Percentiles rank a stretch among this genome's conserved stretches.
These are phyloP conservation scores for Candida sp. DNA, from an alignment of 1,139 yeast genomes.

Conservation along the genomic window DNA sequence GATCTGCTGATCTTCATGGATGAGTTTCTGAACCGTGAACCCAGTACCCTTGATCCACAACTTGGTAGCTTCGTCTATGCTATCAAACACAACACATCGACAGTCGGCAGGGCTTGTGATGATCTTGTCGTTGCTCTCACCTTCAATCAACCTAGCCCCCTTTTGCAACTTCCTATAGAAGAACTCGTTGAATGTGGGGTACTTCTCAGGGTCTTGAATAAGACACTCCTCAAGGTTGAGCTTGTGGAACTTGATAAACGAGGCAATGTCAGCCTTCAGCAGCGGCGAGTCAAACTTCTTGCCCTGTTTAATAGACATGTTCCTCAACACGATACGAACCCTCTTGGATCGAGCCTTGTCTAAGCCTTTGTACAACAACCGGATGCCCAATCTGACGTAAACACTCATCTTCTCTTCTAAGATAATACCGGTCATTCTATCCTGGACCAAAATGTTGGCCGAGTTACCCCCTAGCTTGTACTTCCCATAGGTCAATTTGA, in stretches of 20 bases:
- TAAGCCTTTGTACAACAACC: slow-evolving; percentile 80
- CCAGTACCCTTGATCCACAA: slow-evolving; percentile 92
- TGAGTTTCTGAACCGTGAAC: slow-evolving; percentile 70
- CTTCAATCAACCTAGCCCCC: slow-evolving; percentile 73
- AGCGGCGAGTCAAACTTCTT: slow-evolving; percentile 73
- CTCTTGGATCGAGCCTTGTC: slow-evolving; percentile 56
- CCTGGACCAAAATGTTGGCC: slow-evolving; percentile 94
- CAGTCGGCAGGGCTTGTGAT: slow-evolving; percentile 90
- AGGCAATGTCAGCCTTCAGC: slow-evolving; percentile 68
- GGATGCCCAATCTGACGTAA: slow-evolving; percentile 85
- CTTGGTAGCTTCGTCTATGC: slow-evolving; percentile 66
- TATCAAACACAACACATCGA: slow-evolving; percentile 73
- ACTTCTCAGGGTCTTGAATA: slow-evolving; percentile 51
- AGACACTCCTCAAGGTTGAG: slow-evolving; percentile 75
- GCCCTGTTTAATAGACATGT: slow-evolving; percentile 83
- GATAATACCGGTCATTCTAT: slow-evolving; percentile 83
- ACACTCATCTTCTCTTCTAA: slow-evolving; percentile 93
- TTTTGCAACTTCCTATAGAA: slow-evolving; percentile 81
- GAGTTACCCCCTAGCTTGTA: slow-evolving; percentile 88
- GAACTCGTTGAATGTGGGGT: slow-evolving; percentile 83
- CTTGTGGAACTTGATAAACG: slow-evolving; percentile 83
- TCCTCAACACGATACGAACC: slow-evolving; percentile 60
- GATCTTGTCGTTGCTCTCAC: slow-evolving; percentile 47
- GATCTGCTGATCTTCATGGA: slow-evolving; percentile 59
- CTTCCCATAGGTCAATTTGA: slow-evolving; percentile 88